Evolutionary conservation across 345 rosid genomes (phyloP), one percentile per base, ranked within the genome.

Genomic region (Populus ilicifolia): DNA sequence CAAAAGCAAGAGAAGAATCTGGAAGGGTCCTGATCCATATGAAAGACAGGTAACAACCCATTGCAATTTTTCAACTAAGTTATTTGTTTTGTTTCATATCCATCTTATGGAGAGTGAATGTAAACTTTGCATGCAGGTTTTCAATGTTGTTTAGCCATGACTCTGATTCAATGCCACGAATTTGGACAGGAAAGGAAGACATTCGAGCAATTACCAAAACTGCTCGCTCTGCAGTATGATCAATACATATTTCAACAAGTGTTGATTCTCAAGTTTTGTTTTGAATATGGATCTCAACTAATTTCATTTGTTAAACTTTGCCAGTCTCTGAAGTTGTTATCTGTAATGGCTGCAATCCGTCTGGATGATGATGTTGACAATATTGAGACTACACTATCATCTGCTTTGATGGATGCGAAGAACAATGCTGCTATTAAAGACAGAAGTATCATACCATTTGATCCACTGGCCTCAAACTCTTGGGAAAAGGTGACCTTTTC

Each of bases 101-200:
- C 36, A 69, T 46, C 38, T 77, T 71, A 73, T 59, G 20, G 64
- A 72, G 70, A 76, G 81, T 83, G 71, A 72, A 77, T 67, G 27
- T 16, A 56, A 70, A 67, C 35, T 73, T 79, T 75, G 72, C 70
- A 20, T 77, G 25, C 92, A 96, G 99, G 88, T 96, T 96, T 88
- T 79, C 98, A 66, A 88, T 84, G 78, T 82, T 96, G 79, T 94
- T 96, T 71, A 90, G 95, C 87, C 97, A 89, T 80, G 99, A 94
- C 86, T 80, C 97, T 75, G 99, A 96, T 77, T 96, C 99, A 75
- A 92, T 96, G 96, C 97, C 99, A 17, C 94, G 99, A 62, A 87
- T 96, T 77, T 96, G 99, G 99, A 94, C 92, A 7, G 98, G 99
- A 82, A 96, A 92, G 52, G 99, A 96, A 87, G 98, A 96, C 80